Conservation (phyloP, 2,329 filamentous ascomycete species). For the Hypoxylon sp. region DNA sequence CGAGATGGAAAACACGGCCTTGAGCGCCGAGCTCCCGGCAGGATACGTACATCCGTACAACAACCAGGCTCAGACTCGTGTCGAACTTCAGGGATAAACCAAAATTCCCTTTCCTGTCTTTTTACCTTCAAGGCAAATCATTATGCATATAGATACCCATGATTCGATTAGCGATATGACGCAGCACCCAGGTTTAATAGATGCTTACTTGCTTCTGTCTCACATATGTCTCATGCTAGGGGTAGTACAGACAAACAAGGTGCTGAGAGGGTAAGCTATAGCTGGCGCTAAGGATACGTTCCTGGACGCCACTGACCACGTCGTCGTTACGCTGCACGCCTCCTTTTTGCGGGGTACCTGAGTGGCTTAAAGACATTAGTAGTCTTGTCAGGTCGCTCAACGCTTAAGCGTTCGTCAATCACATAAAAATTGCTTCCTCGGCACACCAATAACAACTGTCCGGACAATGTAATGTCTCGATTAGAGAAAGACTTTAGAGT, state of each 20-base stretch:
- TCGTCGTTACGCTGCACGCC: neutral
- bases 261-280: too few species aligned
- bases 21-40: slow-evolving; percentile 11
- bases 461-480: too few species aligned
- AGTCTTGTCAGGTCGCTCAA: too few species aligned
- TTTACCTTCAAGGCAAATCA: neutral
- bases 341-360: neutral
- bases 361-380: neutral
- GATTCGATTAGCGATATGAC: neutral
- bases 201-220: neutral
- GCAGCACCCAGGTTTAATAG: slow-evolving; percentile 1
- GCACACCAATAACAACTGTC: too few species aligned
- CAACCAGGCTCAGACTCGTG: neutral
- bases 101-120: too few species aligned
- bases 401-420: too few species aligned
- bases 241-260: neutral
- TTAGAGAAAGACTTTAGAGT: too few species aligned
- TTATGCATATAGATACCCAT: slow-evolving; percentile 1
- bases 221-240: neutral
- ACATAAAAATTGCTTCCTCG: too few species aligned
- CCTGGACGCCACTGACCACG: neutral
- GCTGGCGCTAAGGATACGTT: neutral
- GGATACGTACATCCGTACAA: neutral
- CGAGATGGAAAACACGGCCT: slow-evolving; percentile 10
- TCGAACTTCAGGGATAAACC: slow-evolving; percentile 20